A percentile compares a stretch with the other conserved stretches of the same genome.
phyloP scores from a whole-genome alignment of 768 basidiomycete genomes.

The Trametes elegans region DNA sequence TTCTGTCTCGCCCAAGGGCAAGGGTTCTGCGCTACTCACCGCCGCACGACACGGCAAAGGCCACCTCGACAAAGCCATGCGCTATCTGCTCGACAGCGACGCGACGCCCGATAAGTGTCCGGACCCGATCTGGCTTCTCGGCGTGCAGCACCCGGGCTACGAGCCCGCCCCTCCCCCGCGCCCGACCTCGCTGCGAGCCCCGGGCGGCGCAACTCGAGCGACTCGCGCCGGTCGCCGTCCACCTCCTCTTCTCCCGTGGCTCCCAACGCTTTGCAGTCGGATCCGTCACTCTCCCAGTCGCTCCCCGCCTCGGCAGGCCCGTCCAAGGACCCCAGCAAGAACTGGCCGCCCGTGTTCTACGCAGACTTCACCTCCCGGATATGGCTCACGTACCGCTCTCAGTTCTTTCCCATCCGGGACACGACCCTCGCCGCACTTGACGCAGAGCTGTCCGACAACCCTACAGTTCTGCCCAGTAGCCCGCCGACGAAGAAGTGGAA shows the following conservation, averaged over 20 bases:
- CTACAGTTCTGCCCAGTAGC: slow-evolving; percentile 28
- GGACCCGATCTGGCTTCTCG: slow-evolving; percentile 89
- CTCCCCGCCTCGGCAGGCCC: slow-evolving; percentile 32
- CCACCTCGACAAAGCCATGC: slow-evolving; percentile 78
- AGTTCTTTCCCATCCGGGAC: slow-evolving; percentile 81
- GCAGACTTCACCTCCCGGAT: slow-evolving; percentile 84
- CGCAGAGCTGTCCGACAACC: slow-evolving; percentile 27
- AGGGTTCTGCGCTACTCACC: slow-evolving; percentile 53
- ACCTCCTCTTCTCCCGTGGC: slow-evolving; percentile 37
- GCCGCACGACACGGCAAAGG: slow-evolving; percentile 75
- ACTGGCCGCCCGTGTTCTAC: slow-evolving; percentile 85
- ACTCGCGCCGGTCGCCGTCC: slow-evolving; percentile 43
- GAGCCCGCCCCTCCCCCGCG: slow-evolving; percentile 39
- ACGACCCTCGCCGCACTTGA: slow-evolving; percentile 45
- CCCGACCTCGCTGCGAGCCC: slow-evolving; percentile 30
- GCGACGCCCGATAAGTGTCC: slow-evolving; percentile 77
- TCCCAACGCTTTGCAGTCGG: slow-evolving; percentile 29
- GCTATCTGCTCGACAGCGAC: slow-evolving; percentile 90
- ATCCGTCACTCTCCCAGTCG: slow-evolving; percentile 36
- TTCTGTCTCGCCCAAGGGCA: slow-evolving; percentile 41
- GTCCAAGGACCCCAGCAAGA: slow-evolving; percentile 41
- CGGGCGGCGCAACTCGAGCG: slow-evolving; percentile 35
- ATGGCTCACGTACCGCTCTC: slow-evolving; percentile 91
- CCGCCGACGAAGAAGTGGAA: slow-evolving; percentile 57
- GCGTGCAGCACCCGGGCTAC: slow-evolving; percentile 77